These are phyloP conservation scores for Cercospora sp. DNA, from an alignment of 2,329 filamentous ascomycete species.

Conservation along the genomic window DNA sequence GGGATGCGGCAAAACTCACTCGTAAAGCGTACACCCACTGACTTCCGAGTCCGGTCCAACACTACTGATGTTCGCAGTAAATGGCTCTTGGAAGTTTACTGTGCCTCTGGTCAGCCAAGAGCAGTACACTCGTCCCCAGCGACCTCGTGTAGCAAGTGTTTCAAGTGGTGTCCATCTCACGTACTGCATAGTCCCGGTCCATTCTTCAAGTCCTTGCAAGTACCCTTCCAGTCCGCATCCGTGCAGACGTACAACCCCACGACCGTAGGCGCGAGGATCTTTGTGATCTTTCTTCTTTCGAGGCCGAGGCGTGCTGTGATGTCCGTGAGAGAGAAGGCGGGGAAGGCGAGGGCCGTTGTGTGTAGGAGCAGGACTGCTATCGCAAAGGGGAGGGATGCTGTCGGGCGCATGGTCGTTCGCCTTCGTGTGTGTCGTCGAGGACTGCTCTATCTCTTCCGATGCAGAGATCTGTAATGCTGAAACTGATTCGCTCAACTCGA, in stretches of 20 bases:
- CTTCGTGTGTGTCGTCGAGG: too few relatives aligned
- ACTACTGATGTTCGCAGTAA: conserved; percentile 21
- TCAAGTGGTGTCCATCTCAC: background rate
- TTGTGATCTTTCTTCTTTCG: conserved; percentile 15
- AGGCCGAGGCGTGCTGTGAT: background rate
- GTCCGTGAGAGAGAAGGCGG: background rate
- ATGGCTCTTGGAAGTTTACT: conserved; percentile 23
- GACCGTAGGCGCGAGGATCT: conserved; percentile 22
- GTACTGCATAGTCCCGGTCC: conserved; percentile 27
- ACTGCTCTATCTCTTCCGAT: too few relatives aligned
- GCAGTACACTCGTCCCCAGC: background rate
- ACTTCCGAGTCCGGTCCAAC: conserved; percentile 21
- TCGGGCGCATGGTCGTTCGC: conserved; percentile 4
- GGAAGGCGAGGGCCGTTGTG: conserved; percentile 9
- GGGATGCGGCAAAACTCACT: conserved; percentile 15
- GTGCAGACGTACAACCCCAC: conserved; percentile 28
- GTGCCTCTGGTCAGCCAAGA: background rate
- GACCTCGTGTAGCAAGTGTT: too few relatives aligned
- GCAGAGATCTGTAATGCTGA: background rate
- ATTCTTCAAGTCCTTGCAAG: conserved; percentile 20
- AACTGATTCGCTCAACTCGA: background rate
- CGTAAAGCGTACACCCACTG: conserved; percentile 25
- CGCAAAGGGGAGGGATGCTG: conserved; percentile 3
- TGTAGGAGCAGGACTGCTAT: conserved; percentile 13
- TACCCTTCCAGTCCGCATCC: conserved; percentile 22